Base-by-base conservation (phyloP, 345 rosid genomes). In the Microcos paniculata region DNA sequence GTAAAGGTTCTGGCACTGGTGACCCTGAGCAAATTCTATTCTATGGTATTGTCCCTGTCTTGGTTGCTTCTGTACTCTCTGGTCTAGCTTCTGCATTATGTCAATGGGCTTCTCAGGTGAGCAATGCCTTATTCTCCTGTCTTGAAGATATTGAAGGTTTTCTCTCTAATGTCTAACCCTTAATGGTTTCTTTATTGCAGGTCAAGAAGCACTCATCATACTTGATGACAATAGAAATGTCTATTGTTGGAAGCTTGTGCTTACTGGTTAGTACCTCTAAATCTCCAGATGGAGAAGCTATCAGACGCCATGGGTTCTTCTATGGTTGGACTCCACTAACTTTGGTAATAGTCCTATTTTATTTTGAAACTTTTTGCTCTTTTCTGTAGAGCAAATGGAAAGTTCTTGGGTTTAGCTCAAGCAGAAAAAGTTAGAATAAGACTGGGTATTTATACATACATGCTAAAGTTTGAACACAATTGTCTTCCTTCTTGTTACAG, bases 271-370 rank as follows among this genome's bases (percentile, higher is more conserved):
- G 99, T 51, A 90, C 86, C 73, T 77, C 84, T 35, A 93, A 90
- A 81, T 96, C 99, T 84, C 99, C 99, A 12, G 99, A 96, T 81
- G 99, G 99, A 61, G 93, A 90, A 84, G 94, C 97, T 33, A 96
- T 94, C 59, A 88, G 86, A 80, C 81, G 67, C 78, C 79, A 78
- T 10, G 99, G 99, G 19, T 93, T 92, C 82, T 94, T 96, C 77
- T 88, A 92, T 78, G 99, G 97, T 45, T 96, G 99, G 98, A 96
- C 95, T 84, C 92, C 92, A 56, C 75, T 96, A 57, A 90, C 98
- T 57, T 23, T 82, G 92, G 97, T 92, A 86, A 90, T 82, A 55
- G 64, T 80, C 79, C 75, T 28, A 21, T n/a, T 21, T 35, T 8
- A 26, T 49, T 45, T 30, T 1, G 21, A 18, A 52, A n/a, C n/a